Conservation (phyloP, 257 asterid genomes). For the Gentiana macrophylla region DNA sequence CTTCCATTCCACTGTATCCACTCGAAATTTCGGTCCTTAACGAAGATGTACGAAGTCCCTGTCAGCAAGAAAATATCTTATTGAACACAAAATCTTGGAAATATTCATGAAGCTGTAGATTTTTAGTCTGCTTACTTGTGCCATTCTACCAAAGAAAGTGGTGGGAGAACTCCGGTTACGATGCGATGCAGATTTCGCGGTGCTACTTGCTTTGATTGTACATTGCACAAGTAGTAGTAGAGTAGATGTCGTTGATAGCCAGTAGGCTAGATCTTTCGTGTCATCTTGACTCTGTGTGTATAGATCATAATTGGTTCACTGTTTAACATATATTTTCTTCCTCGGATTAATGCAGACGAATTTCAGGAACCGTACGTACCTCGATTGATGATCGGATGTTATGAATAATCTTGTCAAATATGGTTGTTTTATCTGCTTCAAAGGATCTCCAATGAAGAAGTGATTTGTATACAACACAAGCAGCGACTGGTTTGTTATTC, state of each 20-base stretch:
- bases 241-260: constrained; percentile 86
- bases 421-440: constrained; percentile 77
- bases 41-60: constrained; percentile 68
- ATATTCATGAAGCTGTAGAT: constrained; percentile 6
- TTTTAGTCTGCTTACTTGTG: constrained; percentile 44
- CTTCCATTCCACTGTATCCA: constrained; percentile 90
- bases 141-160: constrained; percentile 75
- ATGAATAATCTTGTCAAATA: constrained; percentile 77
- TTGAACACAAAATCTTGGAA: constrained; percentile 16
- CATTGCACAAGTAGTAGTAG: constrained; percentile 73
- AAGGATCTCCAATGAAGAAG: constrained; percentile 92
- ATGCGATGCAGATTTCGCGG: constrained; percentile 34
- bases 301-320: background rate
- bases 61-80: constrained; percentile 13
- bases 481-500: constrained; percentile 68
- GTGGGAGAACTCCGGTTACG: constrained; percentile 72
- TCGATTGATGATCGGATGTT: constrained; percentile 75
- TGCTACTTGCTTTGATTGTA: constrained; percentile 77
- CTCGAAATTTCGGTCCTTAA: constrained; percentile 61
- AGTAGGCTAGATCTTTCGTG: constrained; percentile 60
- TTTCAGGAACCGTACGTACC: constrained; percentile 43
- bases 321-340: background rate
- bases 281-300: constrained; percentile 46
- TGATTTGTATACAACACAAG: constrained; percentile 61
- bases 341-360: background rate